These are phyloP conservation scores for Penicillium sp. DNA, from an alignment of 2,329 filamentous ascomycete genomes.

Conservation along the genomic window DNA sequence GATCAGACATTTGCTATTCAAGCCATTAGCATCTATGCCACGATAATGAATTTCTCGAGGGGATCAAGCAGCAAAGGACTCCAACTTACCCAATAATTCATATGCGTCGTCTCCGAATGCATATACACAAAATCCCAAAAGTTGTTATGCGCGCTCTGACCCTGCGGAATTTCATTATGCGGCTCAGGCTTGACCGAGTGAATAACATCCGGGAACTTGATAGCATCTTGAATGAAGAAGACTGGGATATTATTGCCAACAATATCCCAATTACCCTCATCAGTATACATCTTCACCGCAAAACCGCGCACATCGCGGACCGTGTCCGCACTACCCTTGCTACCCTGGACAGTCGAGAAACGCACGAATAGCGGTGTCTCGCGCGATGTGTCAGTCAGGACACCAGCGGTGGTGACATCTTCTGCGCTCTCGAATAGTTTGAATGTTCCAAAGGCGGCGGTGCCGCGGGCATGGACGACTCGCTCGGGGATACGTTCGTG, in stretches of 20 bases:
- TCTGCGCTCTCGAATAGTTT: conserved; percentile 64
- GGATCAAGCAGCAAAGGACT: not conserved
- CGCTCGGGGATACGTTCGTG: conserved; percentile 70
- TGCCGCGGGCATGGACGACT: conserved; percentile 67
- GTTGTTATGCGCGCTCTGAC: conserved; percentile 51
- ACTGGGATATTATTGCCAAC: conserved; percentile 46
- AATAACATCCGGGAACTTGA: conserved; percentile 45
- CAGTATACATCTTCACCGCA: conserved; percentile 74
- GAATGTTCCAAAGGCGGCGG: conserved; percentile 67
- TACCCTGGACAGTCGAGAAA: conserved; percentile 77
- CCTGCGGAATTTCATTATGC: conserved; percentile 54
- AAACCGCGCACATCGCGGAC: conserved; percentile 83
- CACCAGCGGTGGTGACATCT: conserved; percentile 63
- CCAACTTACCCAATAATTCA: conserved; percentile 34
- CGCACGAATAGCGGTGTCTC: conserved; percentile 68
- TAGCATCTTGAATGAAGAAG: conserved; percentile 46
- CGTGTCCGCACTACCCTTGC: conserved; percentile 74
- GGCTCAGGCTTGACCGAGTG: conserved; percentile 46
- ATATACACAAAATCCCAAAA: conserved; percentile 48
- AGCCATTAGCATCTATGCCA: not conserved
- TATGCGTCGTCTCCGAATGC: conserved; percentile 36
- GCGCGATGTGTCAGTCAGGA: conserved; percentile 68
- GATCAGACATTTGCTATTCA: conserved; percentile 38
- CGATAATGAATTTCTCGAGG: not conserved
- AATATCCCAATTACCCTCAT: conserved; percentile 70